A percentile compares a stretch with the other conserved stretches of the same genome.
These are phyloP conservation scores for Nicotiana paniculata DNA, from an alignment of 257 asterid genomes.

Conservation along the genomic window DNA sequence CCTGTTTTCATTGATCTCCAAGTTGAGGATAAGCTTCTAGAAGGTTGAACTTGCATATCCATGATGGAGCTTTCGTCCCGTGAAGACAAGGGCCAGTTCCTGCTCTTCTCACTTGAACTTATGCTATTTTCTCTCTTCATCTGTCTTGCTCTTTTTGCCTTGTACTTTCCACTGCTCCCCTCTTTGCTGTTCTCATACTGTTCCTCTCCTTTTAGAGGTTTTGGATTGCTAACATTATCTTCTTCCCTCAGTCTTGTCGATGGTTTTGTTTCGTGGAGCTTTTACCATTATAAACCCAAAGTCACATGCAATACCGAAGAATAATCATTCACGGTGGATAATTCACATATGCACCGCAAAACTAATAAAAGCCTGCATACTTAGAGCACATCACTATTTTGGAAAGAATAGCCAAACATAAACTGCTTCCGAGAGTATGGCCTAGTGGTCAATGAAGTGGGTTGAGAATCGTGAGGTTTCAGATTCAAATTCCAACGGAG, in stretches of 20 bases:
- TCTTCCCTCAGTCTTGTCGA: constrained; percentile 28
- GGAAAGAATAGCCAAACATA: neutral
- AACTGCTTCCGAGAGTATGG: neutral
- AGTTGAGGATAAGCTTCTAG: constrained; percentile 37
- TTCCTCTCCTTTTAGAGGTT: constrained; percentile 14
- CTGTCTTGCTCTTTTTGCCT: constrained; percentile 24
- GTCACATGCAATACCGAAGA: constrained; percentile 14
- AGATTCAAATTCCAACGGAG: no score
- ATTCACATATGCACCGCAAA: neutral
- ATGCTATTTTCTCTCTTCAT: constrained; percentile 16
- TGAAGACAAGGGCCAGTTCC: constrained; percentile 2
- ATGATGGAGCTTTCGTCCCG: constrained; percentile 11
- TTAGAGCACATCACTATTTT: neutral
- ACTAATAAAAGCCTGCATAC: neutral
- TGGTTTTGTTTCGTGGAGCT: constrained; percentile 33
- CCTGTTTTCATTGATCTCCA: constrained; percentile 64
- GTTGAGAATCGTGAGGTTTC: no score
- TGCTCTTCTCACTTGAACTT: constrained; percentile 19
- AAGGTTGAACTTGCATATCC: constrained; percentile 18
- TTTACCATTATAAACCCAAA: constrained; percentile 5
- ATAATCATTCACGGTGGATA: neutral
- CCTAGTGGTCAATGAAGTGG: no score
- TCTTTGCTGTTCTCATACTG: constrained; percentile 14
- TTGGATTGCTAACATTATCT: constrained; percentile 21
- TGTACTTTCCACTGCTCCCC: constrained; percentile 21